phyloP scores from a whole-genome alignment of 2,329 filamentous ascomycete species.

The Aspergillus unguis region DNA sequence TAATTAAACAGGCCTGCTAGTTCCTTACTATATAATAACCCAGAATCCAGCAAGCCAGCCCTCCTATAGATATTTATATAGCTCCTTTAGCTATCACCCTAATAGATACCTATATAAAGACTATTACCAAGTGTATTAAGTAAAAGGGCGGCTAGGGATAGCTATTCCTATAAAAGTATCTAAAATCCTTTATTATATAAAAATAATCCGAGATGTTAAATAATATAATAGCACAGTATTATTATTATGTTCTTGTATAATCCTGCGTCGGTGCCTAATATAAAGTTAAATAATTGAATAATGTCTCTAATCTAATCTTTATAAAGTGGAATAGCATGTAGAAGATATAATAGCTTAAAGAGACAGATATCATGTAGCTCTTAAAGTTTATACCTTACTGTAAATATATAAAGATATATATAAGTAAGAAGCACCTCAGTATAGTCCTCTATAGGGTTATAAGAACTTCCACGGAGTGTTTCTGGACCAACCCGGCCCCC shows the following conservation, averaged over 20 bases:
- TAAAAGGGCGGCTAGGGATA: not conserved
- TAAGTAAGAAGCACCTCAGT: not conserved
- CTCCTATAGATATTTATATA: too few species aligned
- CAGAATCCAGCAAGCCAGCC: too few species aligned
- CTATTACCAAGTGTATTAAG: not conserved
- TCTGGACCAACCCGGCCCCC: too few species aligned
- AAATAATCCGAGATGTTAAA: not conserved
- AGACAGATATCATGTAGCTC: not conserved
- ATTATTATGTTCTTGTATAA: not conserved
- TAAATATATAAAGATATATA: not conserved
- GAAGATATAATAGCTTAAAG: not conserved
- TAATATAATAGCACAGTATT: not conserved
- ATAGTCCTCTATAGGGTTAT: not conserved
- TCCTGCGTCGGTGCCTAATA: not conserved
- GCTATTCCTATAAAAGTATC: conserved; percentile 1
- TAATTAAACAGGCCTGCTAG: too few species aligned
- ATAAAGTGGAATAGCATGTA: not conserved
- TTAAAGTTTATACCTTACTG: not conserved
- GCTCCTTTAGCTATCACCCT: not conserved
- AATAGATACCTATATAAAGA: not conserved
- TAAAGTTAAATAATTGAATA: not conserved
- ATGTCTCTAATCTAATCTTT: not conserved
- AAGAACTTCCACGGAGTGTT: too few species aligned
- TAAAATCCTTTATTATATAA: not conserved
- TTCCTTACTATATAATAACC: too few species aligned